Conservation (phyloP, 2,329 filamentous ascomycete genomes). For the Penicillium sp. region DNA sequence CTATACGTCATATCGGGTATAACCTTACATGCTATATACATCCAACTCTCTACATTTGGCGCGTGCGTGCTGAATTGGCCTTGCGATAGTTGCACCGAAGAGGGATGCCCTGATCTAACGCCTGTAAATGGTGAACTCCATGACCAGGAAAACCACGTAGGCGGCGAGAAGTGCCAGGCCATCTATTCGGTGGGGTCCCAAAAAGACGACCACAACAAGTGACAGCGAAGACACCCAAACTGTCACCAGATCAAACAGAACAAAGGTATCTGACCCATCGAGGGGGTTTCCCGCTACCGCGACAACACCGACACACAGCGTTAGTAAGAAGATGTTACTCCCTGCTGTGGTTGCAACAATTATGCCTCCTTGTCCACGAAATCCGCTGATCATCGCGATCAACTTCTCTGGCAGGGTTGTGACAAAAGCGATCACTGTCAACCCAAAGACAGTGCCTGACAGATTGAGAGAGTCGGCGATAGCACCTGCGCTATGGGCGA, state of each 20-base stretch:
- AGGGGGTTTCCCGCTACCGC: constrained; percentile 12
- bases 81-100: background rate
- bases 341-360: constrained; percentile 54
- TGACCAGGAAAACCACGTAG: constrained; percentile 35
- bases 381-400: constrained; percentile 50
- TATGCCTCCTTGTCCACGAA: constrained; percentile 49
- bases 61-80: background rate
- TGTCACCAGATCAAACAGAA: constrained; percentile 25
- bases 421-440: constrained; percentile 51
- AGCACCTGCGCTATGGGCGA: constrained; percentile 45
- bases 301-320: constrained; percentile 47
- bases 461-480: constrained; percentile 44
- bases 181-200: constrained; percentile 10
- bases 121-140: constrained; percentile 32
- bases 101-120: background rate
- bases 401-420: constrained; percentile 57
- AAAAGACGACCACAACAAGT: constrained; percentile 16
- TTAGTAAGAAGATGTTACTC: constrained; percentile 56
- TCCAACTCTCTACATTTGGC: background rate
- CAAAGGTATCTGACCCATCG: constrained; percentile 15
- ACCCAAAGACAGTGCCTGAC: constrained; percentile 49
- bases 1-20: background rate
- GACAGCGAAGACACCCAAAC: constrained; percentile 22
- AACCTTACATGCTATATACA: background rate
- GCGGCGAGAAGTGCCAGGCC: constrained; percentile 31